Evolutionary conservation across 192 early-diverging fungal genomes (phyloP), one percentile per base, ranked within the genome.

Genomic region (Rhizophagus clarus): DNA sequence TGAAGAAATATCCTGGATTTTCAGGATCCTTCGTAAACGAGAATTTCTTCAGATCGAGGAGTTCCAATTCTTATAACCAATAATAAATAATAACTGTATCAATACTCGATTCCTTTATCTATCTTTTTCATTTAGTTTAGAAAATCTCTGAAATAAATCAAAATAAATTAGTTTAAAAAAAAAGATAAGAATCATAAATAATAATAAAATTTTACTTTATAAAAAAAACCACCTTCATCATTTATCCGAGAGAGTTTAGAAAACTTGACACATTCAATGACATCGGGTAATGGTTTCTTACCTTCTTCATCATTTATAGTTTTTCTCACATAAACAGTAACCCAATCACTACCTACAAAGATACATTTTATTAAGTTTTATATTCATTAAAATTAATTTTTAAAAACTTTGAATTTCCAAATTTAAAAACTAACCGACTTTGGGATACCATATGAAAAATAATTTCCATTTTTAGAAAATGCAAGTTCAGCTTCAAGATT

Each of bases 181-280:
- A 31, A 15, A 37, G 3, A 2, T 17, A 20, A 32, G 17, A 17
- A 67, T 4, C 14, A 29, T 12, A 22, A 15, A 11, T 10, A 66
- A 29, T n/a, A 60, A 73, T 28, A 60, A 51, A 8, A 60, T 51
- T 74, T 40, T 82, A 85, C 85, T 15, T 69, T 77, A 79, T 94
- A 94, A 78, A 92, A 92, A 79, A 92, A 93, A 0, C 93, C 93
- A 72, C 84, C 86, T 31, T 93, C 93, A 79, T 94, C 92, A 56
- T 88, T 86, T 8, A 91, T 91, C 83, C 90, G 92, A 8, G 74
- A 28, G 37, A 90, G 80, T 15, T 73, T 15, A 4, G 89, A 86
- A 78, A 91, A 94, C 82, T 92, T 94, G 62, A 85, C 86, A 88
- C 90, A 86, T 61, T 81, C 72, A 24, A 87, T 74, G 15, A 80